Base-by-base conservation (phyloP, 164 flowering plant genomes). In the Warburgia ugandensis region DNA sequence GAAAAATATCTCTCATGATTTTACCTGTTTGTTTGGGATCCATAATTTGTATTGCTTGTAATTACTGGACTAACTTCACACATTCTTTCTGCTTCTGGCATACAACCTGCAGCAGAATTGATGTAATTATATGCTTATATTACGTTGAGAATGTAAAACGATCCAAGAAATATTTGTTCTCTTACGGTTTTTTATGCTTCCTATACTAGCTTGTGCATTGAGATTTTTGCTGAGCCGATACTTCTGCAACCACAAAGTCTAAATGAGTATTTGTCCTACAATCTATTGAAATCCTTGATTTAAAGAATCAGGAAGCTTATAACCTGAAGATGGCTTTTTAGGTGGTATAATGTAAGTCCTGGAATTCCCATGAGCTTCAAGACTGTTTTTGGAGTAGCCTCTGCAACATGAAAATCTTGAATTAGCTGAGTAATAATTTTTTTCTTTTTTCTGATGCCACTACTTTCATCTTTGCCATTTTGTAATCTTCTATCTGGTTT, bases 311-410 rank as follows among this genome's bases (percentile, higher is more conserved):
- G 31, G 28, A 8, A 31, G 23, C 27, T 2, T 26, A 35, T 16
- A 72, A 90, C 95, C 91, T 90, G 97, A 52, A 90, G 94, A 65
- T 90, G 97, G 68, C 95, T 90, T 71, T 90, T 90, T 32, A 90
- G 72, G 61, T 90, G 97, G 77, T 90, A 90, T 35, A 90, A 73
- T 14, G 97, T 90, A 41, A 90, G 87, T 45, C 95, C 97, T n/a
- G 87, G 83, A 71, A 90, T 81, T 38, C 95, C 97, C 97, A 90
- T 86, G 19, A 84, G 80, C 67, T 84, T 90, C 89, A 86, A 74
- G 16, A 90, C 88, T 50, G 91, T 75, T 68, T 90, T 90, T 30
- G 97, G 97, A 23, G 97, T 90, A 45, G 97, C 97, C 68, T 90
- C 97, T 90, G 81, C 63, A 74, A 56, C 46, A 65, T 16, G 59